Evolutionary conservation across 2,329 filamentous ascomycete species (phyloP).

Genomic region (Talaromyces sp.): DNA sequence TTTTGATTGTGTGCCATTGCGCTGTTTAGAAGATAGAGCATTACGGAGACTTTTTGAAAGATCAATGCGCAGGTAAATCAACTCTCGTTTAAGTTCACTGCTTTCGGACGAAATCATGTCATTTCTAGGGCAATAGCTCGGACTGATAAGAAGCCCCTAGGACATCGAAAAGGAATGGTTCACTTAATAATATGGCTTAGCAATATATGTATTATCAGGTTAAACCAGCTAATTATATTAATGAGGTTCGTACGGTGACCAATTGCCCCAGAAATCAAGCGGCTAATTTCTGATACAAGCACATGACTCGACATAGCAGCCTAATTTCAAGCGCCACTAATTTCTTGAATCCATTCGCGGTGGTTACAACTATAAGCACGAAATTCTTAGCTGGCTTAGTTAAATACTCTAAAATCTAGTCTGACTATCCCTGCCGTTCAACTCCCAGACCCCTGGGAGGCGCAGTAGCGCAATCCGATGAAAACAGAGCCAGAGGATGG

Average conservation of each 20-base stretch:
- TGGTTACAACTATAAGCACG: neutral
- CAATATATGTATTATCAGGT: neutral
- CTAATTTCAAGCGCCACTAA: neutral
- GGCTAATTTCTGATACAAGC: neutral
- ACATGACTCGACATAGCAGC: neutral
- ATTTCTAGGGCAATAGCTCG: neutral
- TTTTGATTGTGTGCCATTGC: neutral
- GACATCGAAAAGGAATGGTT: neutral
- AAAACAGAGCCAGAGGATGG: slow-evolving; percentile 3
- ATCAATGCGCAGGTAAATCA: neutral
- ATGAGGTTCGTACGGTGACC: neutral
- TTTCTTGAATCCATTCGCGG: neutral
- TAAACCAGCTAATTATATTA: neutral
- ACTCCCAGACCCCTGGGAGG: slow-evolving; percentile 7
- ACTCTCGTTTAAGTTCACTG: neutral
- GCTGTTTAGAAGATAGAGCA: neutral
- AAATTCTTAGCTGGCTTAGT: neutral
- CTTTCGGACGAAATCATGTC: neutral
- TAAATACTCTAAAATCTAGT: neutral
- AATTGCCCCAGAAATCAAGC: neutral
- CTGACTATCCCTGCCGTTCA: neutral
- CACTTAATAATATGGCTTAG: neutral
- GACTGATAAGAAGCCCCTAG: neutral
- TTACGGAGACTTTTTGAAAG: neutral
- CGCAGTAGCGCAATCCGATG: slow-evolving; percentile 12